Conservation (phyloP, 2,329 filamentous ascomycete genomes). For the Clonostachys sp. region DNA sequence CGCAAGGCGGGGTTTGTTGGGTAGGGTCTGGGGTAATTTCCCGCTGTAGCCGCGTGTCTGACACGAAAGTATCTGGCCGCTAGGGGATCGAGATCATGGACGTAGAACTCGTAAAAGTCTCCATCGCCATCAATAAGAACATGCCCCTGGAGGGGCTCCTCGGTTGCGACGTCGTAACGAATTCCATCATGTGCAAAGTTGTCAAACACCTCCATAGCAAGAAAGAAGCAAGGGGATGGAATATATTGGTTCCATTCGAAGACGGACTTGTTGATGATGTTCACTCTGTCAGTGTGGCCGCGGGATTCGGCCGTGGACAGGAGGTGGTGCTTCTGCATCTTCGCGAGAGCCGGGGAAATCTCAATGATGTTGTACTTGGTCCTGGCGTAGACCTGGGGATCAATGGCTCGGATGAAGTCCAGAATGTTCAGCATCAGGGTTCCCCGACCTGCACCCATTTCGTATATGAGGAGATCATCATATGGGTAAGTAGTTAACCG, state of each 20-base stretch:
- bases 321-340: slow-evolving; percentile 70
- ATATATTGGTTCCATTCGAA: slow-evolving; percentile 91
- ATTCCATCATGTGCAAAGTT: slow-evolving; percentile 96
- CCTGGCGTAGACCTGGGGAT: slow-evolving; percentile 88
- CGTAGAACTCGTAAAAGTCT: slow-evolving; percentile 95
- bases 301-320: slow-evolving; percentile 63
- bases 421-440: slow-evolving; percentile 98
- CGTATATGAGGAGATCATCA: slow-evolving; percentile 95
- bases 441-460: slow-evolving; percentile 96
- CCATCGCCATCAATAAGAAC: slow-evolving; percentile 81
- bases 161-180: slow-evolving; percentile 80
- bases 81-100: slow-evolving; percentile 72
- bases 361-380: slow-evolving; percentile 96
- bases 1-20: slow-evolving; percentile 49
- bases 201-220: slow-evolving; percentile 97
- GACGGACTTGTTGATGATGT: slow-evolving; percentile 91
- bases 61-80: slow-evolving; percentile 79
- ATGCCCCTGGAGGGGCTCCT: slow-evolving; percentile 79
- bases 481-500: slow-evolving; percentile 91
- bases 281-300: slow-evolving; percentile 79
- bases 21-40: slow-evolving; percentile 60
- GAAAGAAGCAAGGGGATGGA: slow-evolving; percentile 93
- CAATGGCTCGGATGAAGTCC: slow-evolving; percentile 86
- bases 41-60: slow-evolving; percentile 69
- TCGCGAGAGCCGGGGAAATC: slow-evolving; percentile 79